Evolutionary conservation across 225 moss, liverwort and hornwort genomes (phyloP), one percentile per base, ranked within the genome.

Genomic region (Neckera pumila): DNA sequence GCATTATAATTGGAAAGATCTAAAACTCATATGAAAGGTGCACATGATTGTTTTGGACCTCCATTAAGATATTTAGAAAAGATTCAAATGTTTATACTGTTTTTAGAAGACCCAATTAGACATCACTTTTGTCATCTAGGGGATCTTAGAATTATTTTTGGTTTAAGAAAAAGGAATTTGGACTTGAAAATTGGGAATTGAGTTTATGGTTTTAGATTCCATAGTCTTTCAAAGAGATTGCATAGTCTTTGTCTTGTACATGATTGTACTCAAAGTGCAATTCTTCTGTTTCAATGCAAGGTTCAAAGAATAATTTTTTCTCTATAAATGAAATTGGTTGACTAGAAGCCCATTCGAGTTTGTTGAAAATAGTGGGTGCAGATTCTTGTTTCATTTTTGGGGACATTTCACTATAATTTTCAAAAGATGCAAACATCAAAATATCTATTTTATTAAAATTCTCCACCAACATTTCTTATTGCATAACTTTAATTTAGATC

Each of bases 181-280:
- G n/a, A n/a, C 3, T 0, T 69, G 2, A 22, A 2, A 12, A 42
- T 42, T 71, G 8, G 11, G 0, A 70, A 70, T 14, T 25, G 8
- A 25, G 8, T 14, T 14, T 3, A 40, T 0, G 0, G 4, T 38
- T 3, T 38, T 12, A 69, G 7, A 2, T 7, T 69, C 38, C 7
- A 38, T 2, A 7, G 2, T 38, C 22, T 38, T 16, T 49, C 14
- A 49, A 49, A 49, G 49, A 49, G 14, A 49, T 51, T 4, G 1
- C 5, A 16, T 51, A 36, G 19, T 66, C 17, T 34, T 62, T 62
- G 14, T 30, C 28, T 62, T 30, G 9, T 30, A 6, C 3, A 36
- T 8, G 8, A 45, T 9, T 36, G 18, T 65, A 5, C 5, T 19
- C 20, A 67, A 67, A 38, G 17, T 38, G 38, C 7, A 38, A 4